Evolutionary conservation across 805 yeast genomes (phyloP).

Genomic region (Ogataea nitratoaversa): DNA sequence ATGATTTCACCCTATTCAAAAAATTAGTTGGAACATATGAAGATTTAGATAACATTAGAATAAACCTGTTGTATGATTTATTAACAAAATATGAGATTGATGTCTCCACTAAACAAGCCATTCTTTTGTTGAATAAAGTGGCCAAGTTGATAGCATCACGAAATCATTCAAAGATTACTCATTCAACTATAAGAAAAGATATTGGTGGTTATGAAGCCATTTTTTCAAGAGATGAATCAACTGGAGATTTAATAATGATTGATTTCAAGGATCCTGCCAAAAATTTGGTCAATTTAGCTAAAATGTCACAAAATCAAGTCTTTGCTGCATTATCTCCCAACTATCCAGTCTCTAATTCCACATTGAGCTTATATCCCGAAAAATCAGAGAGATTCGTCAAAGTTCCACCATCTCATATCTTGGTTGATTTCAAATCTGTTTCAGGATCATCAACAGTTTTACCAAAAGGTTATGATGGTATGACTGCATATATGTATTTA

Average conservation of each 20-base stretch:
- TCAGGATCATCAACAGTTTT: conserved; percentile 51
- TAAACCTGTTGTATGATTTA: conserved; percentile 46
- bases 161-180: conserved; percentile 1
- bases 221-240: conserved; percentile 54
- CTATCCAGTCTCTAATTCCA: conserved; percentile 49
- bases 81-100: conserved; percentile 51
- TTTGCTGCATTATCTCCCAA: conserved; percentile 69
- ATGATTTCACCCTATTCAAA: conserved; percentile 60
- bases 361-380: conserved; percentile 38
- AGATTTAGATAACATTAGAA: conserved; percentile 54
- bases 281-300: conserved; percentile 42
- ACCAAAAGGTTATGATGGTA: conserved; percentile 66
- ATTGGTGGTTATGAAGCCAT: conserved; percentile 59
- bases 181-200: conserved; percentile 16
- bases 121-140: conserved; percentile 50
- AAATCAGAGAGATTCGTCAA: conserved; percentile 43
- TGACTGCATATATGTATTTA: conserved; percentile 69
- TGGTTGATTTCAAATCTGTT: conserved; percentile 74
- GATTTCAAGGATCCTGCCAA: conserved; percentile 9
- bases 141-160: conserved; percentile 53
- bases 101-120: conserved; percentile 46
- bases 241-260: conserved; percentile 50
- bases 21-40: conserved; percentile 51
- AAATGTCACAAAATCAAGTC: conserved; percentile 63
- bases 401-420: conserved; percentile 58